phyloP scores from a whole-genome alignment of 2,329 filamentous ascomycete species.

The Penicillium sp. region DNA sequence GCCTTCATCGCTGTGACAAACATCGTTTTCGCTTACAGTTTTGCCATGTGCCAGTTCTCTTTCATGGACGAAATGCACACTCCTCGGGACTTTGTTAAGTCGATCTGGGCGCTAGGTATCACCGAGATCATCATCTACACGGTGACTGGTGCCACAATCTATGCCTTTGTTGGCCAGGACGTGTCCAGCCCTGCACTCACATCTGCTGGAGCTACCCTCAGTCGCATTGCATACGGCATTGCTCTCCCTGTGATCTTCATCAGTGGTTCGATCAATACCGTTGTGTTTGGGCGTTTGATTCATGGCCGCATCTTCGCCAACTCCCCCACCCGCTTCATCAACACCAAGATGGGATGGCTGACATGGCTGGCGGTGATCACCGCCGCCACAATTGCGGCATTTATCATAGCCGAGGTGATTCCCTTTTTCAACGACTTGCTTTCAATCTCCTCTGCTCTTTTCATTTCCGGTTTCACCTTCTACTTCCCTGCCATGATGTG shows the following conservation, averaged over 20 bases:
- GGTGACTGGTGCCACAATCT: slow-evolving; percentile 32
- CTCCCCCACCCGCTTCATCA: slow-evolving; percentile 35
- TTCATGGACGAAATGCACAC: slow-evolving; percentile 41
- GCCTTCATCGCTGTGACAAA: slow-evolving; percentile 36
- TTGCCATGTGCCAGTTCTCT: slow-evolving; percentile 43
- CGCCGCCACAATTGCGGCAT: slow-evolving; percentile 72
- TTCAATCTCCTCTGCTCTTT: slow-evolving; percentile 59
- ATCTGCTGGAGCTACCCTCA: slow-evolving; percentile 27
- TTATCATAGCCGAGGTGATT: slow-evolving; percentile 80
- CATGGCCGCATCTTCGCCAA: slow-evolving; percentile 35
- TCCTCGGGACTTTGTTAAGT: slow-evolving; percentile 34
- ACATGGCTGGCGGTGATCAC: slow-evolving; percentile 32
- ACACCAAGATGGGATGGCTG: slow-evolving; percentile 36
- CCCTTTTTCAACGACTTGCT: slow-evolving; percentile 73
- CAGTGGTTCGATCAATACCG: slow-evolving; percentile 36
- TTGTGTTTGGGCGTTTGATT: slow-evolving; percentile 34
- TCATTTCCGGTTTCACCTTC: slow-evolving; percentile 87
- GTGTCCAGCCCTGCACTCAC: slow-evolving; percentile 33
- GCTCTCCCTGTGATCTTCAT: slow-evolving; percentile 37
- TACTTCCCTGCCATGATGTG: slow-evolving; percentile 55
- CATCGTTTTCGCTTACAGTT: slow-evolving; percentile 44
- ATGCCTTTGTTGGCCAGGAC: slow-evolving; percentile 34
- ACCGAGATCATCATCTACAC: slow-evolving; percentile 38
- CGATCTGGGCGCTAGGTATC: slow-evolving; percentile 41
- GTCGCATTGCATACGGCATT: slow-evolving; percentile 34